These are phyloP conservation scores for Xylaria bambusicola DNA, from an alignment of 495 filamentous ascomycete genomes.

Conservation along the genomic window DNA sequence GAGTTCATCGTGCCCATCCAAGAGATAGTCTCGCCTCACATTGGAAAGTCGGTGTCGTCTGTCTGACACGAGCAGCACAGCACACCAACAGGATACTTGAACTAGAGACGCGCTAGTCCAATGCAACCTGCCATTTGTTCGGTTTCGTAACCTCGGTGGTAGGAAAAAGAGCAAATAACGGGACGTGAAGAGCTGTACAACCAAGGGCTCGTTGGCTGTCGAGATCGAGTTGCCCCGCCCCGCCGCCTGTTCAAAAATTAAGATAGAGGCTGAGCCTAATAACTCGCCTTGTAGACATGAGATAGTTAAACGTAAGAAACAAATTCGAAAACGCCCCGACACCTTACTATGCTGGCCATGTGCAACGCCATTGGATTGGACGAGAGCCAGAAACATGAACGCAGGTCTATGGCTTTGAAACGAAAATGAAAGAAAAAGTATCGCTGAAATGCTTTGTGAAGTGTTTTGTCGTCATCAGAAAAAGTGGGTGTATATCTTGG, in stretches of 20 bases:
- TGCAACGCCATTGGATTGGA: slow-evolving; percentile 35
- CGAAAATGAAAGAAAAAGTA: slow-evolving; percentile 34
- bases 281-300: slow-evolving; percentile 26
- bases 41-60: not conserved
- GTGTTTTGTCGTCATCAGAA: slow-evolving; percentile 63
- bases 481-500: slow-evolving; percentile 99
- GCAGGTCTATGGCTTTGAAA: slow-evolving; percentile 33
- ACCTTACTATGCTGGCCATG: slow-evolving; percentile 53
- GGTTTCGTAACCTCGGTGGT: not conserved
- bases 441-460: slow-evolving; percentile 33
- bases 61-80: not conserved
- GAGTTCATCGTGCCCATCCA: not conserved
- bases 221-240: not conserved
- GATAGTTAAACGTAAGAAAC: slow-evolving; percentile 28
- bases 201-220: not conserved
- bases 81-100: not conserved
- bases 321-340: slow-evolving; percentile 51
- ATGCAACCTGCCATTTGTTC: not conserved
- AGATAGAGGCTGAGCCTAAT: slow-evolving; percentile 27
- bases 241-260: slow-evolving; percentile 30
- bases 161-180: not conserved
- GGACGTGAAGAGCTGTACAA: not conserved
- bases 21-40: not conserved
- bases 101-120: not conserved
- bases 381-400: slow-evolving; percentile 45